These are phyloP conservation scores for Curvularia verruculosa DNA, from an alignment of 2,329 filamentous ascomycete genomes.

Conservation along the genomic window DNA sequence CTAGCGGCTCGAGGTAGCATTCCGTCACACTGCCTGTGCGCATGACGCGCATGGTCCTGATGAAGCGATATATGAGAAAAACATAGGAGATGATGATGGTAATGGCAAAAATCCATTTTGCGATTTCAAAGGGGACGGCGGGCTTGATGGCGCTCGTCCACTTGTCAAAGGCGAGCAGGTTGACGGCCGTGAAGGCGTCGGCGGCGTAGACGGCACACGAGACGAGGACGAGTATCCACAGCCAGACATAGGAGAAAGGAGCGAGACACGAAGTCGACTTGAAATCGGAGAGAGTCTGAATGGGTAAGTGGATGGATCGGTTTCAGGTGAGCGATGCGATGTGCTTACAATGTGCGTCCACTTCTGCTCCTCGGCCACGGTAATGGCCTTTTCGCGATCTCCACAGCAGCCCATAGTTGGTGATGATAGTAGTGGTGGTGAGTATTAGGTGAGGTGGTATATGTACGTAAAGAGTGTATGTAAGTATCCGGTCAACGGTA, in stretches of 20 bases:
- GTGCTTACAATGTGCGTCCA: conserved; percentile 89
- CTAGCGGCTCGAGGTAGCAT: conserved; percentile 87
- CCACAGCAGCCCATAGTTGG: conserved; percentile 47
- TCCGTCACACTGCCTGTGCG: conserved; percentile 84
- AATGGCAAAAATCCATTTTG: conserved; percentile 92
- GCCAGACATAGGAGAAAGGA: conserved; percentile 79
- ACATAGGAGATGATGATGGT: conserved; percentile 92
- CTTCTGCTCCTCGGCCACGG: conserved; percentile 59
- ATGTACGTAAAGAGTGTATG: conserved; percentile 11
- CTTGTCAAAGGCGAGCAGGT: conserved; percentile 83
- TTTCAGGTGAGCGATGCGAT: neutral
- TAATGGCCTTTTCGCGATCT: conserved; percentile 46
- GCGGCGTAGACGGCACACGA: conserved; percentile 85
- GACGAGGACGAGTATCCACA: conserved; percentile 79
- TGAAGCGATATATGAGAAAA: conserved; percentile 79
- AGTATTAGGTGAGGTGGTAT: conserved; percentile 33
- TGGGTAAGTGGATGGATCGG: conserved; percentile 27
- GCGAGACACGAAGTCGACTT: conserved; percentile 79
- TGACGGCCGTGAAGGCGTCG: conserved; percentile 92
- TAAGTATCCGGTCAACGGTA: conserved; percentile 44
- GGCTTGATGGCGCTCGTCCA: conserved; percentile 88
- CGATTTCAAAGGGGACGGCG: conserved; percentile 74
- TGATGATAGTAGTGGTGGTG: too few species aligned
- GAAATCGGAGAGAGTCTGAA: conserved; percentile 70
- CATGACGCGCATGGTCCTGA: conserved; percentile 81